A percentile compares a stretch with the other conserved stretches of the same genome.
phyloP scores from a whole-genome alignment of 495 filamentous ascomycete species.

The Thermothielavioides terrestris region DNA sequence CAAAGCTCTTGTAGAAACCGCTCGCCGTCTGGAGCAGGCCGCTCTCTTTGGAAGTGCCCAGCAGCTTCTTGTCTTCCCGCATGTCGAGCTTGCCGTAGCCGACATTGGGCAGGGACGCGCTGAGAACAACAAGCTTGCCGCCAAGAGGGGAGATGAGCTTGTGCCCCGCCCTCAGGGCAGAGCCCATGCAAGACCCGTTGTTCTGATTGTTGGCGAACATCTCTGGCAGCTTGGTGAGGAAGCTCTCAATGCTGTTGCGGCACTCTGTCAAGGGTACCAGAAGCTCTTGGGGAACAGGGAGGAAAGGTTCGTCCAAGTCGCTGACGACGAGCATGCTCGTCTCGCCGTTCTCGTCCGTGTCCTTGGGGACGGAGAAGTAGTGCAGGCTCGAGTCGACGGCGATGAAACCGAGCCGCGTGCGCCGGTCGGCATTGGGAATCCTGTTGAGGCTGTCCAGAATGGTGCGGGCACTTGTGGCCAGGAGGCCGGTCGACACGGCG shows the following conservation, averaged over 20 bases:
- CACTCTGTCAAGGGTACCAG: slow-evolving; percentile 84
- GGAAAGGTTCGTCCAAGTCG: slow-evolving; percentile 93
- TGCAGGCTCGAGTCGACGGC: slow-evolving; percentile 91
- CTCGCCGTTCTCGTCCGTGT: slow-evolving; percentile 72
- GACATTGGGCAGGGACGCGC: slow-evolving; percentile 80
- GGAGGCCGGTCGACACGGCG: slow-evolving; percentile 82
- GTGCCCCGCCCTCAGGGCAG: slow-evolving; percentile 84
- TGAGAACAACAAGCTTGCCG: slow-evolving; percentile 88
- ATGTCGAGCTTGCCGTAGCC: slow-evolving; percentile 85
- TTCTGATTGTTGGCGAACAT: slow-evolving; percentile 96
- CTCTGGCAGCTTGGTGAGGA: slow-evolving; percentile 81
- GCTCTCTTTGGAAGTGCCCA: slow-evolving; percentile 89
- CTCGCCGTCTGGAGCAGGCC: slow-evolving; percentile 80
- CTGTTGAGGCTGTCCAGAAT: slow-evolving; percentile 93
- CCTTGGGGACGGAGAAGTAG: slow-evolving; percentile 89
- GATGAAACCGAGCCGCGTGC: slow-evolving; percentile 89
- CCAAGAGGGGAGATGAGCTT: slow-evolving; percentile 89
- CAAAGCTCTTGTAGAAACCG: slow-evolving; percentile 98
- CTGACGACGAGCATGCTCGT: slow-evolving; percentile 90
- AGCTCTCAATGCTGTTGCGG: slow-evolving; percentile 78
- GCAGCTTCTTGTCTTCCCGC: slow-evolving; percentile 92
- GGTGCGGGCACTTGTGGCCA: slow-evolving; percentile 87
- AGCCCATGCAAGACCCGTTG: slow-evolving; percentile 81
- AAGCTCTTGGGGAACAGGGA: slow-evolving; percentile 89
- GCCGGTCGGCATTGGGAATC: slow-evolving; percentile 91